Percentiles rank a stretch among this genome's conserved stretches.
Evolutionary conservation across 2,329 filamentous ascomycete genomes (phyloP).

Genomic region (Venturia carpophila): DNA sequence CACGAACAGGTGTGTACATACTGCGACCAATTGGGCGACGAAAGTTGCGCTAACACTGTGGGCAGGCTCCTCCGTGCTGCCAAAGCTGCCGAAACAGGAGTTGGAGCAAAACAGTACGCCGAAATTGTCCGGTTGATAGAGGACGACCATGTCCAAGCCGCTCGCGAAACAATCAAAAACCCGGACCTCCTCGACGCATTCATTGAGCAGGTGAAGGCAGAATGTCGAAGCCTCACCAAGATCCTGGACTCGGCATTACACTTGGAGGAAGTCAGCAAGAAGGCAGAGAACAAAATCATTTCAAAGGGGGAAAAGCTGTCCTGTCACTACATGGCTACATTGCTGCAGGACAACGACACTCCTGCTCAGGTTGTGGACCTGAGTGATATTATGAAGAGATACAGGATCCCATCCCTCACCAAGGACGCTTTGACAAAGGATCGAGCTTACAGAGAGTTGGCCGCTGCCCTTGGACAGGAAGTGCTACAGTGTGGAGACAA

Average conservation of each 20-base stretch:
- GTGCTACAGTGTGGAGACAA: constrained; percentile 38
- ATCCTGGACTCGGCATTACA: constrained; percentile 58
- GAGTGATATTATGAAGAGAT: constrained; percentile 67
- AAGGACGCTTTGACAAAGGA: constrained; percentile 33
- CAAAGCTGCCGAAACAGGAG: constrained; percentile 37
- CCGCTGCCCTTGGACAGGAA: constrained; percentile 34
- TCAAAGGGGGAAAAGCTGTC: constrained; percentile 95
- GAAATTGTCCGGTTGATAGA: constrained; percentile 72
- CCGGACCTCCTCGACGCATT: constrained; percentile 46
- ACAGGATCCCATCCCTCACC: constrained; percentile 23
- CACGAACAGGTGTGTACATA: constrained; percentile 40
- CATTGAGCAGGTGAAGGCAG: constrained; percentile 59
- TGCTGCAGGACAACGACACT: constrained; percentile 73
- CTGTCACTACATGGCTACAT: constrained; percentile 79
- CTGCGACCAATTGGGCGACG: background rate
- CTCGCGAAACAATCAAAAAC: constrained; percentile 41
- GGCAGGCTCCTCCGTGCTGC: constrained; percentile 40
- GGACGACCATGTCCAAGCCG: constrained; percentile 70
- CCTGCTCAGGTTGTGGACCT: constrained; percentile 87
- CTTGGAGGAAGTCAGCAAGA: constrained; percentile 44
- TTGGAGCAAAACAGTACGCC: constrained; percentile 7
- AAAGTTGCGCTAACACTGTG: background rate
- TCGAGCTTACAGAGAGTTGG: constrained; percentile 40
- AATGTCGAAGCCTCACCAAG: constrained; percentile 74
- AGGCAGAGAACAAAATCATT: constrained; percentile 63